Base-by-base conservation (phyloP, 73 alveolate genomes). In the Paramecium pentaurelia region DNA sequence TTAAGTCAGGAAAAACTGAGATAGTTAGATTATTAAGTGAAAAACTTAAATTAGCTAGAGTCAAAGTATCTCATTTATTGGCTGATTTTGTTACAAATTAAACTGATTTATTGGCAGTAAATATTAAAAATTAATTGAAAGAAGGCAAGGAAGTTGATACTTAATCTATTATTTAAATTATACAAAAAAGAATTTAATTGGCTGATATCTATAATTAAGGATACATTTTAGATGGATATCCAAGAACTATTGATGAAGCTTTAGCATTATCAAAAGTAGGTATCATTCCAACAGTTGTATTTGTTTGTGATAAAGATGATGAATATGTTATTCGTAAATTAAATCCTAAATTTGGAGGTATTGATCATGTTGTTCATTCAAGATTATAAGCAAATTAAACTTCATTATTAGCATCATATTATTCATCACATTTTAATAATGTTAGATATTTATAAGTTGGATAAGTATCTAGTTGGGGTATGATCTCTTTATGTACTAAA, bases 161-260 rank as follows among this genome's bases (percentile, higher is more conserved):
- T 73, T 96, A 95, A 60, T 75, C 87, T 49, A 86, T 98, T n/a
- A 97, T 98, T 37, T 84, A 95, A 93, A 89, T 98, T 37, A 92
- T 98, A 34, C 86, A 86, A 60, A 96, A 97, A 94, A 88, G 99
- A 89, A 88, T 98, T 1, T 93, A 97, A 54, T 93, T 88, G 90
- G 95, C 94, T 77, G 99, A 98, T 92, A 92, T 97, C 77, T 86
- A 93, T 34, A 86, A 92, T 70, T 95, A 93, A 54, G 98, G 98
- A 58, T 95, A 94, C 83, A 95, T 97, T 70, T 93, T 98, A 10
- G 99, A 98, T 88, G 99, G 98, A 47, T 98, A 97, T 94, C 99
- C 99, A 32, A 93, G 95, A 88, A 97, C 98, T 8, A 95, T 96
- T 85, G 94, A 94, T 71, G 96, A 98, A 92, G 99, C 99, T 25